phyloP scores from a whole-genome alignment of 2,329 filamentous ascomycete species.

The Cercospora zeina region DNA sequence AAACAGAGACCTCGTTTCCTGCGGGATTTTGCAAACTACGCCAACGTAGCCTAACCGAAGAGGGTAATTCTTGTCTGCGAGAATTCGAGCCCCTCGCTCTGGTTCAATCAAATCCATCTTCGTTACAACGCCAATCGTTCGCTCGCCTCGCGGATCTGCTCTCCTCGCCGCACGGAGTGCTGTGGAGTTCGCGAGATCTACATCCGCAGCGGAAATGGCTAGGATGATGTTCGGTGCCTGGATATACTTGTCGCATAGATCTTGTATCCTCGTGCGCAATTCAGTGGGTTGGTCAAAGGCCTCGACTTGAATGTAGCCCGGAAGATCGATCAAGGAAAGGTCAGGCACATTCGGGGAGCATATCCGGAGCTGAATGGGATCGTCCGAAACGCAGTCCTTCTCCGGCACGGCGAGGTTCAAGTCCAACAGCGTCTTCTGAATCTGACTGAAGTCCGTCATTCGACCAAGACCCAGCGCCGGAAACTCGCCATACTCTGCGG shows the following conservation, averaged over 20 bases:
- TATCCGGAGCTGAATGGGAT: slow-evolving; percentile 93
- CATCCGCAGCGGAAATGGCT: slow-evolving; percentile 95
- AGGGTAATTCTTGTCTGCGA: slow-evolving; percentile 89
- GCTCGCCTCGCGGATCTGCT: slow-evolving; percentile 89
- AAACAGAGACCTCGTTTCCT: slow-evolving; percentile 68
- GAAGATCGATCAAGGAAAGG: slow-evolving; percentile 90
- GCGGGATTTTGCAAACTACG: slow-evolving; percentile 81
- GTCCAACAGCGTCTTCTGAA: slow-evolving; percentile 91
- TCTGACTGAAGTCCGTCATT: slow-evolving; percentile 86
- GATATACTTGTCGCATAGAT: slow-evolving; percentile 98
- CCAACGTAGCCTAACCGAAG: slow-evolving; percentile 94
- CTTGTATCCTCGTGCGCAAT: slow-evolving; percentile 91
- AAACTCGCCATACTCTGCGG: slow-evolving; percentile 92
- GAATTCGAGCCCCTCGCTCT: slow-evolving; percentile 70
- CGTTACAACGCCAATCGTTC: slow-evolving; percentile 97
- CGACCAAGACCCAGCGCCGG: slow-evolving; percentile 85
- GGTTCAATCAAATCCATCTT: slow-evolving; percentile 98
- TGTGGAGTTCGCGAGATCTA: slow-evolving; percentile 94
- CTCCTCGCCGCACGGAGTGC: slow-evolving; percentile 84
- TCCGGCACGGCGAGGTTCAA: slow-evolving; percentile 91
- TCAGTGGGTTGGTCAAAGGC: slow-evolving; percentile 87
- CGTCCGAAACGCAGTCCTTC: slow-evolving; percentile 88
- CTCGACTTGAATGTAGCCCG: slow-evolving; percentile 95
- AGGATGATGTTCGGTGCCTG: slow-evolving; percentile 93
- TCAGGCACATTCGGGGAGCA: slow-evolving; percentile 95